Conservation (phyloP, 2,329 filamentous ascomycete species). For the Fusarium secorum region DNA sequence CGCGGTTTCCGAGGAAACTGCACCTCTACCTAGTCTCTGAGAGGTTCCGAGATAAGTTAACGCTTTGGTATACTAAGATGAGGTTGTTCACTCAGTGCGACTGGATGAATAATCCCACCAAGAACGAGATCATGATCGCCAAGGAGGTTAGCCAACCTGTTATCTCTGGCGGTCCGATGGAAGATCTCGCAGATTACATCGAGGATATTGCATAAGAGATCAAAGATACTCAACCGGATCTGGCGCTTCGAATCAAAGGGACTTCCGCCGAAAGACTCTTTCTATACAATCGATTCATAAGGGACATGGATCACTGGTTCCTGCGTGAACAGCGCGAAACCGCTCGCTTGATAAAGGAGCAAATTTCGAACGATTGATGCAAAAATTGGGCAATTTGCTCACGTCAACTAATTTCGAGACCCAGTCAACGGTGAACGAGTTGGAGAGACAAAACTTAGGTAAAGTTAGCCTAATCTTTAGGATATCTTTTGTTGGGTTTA, state of each 20-base stretch:
- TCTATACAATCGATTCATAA: neutral
- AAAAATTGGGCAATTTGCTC: no score
- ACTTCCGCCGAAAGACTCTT: neutral
- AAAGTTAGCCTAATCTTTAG: neutral
- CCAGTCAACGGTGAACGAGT: neutral
- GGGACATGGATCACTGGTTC: neutral
- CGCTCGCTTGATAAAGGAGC: neutral
- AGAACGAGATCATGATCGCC: neutral
- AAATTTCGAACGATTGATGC: neutral
- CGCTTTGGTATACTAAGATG: neutral
- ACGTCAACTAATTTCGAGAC: neutral
- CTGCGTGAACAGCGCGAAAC: neutral
- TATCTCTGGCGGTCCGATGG: neutral
- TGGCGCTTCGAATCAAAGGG: neutral
- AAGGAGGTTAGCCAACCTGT: neutral
- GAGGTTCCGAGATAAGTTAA: neutral
- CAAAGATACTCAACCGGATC: neutral
- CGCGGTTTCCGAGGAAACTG: rapidly evolving
- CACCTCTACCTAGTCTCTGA: neutral
- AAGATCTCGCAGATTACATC: neutral
- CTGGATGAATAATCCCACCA: neutral
- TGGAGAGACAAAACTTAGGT: neutral
- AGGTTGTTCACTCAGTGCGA: rapidly evolving
- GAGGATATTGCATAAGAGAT: neutral
- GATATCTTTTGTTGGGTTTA: neutral